Conservation (phyloP, 2,329 filamentous ascomycete genomes). For the Pyrenophora teres region DNA sequence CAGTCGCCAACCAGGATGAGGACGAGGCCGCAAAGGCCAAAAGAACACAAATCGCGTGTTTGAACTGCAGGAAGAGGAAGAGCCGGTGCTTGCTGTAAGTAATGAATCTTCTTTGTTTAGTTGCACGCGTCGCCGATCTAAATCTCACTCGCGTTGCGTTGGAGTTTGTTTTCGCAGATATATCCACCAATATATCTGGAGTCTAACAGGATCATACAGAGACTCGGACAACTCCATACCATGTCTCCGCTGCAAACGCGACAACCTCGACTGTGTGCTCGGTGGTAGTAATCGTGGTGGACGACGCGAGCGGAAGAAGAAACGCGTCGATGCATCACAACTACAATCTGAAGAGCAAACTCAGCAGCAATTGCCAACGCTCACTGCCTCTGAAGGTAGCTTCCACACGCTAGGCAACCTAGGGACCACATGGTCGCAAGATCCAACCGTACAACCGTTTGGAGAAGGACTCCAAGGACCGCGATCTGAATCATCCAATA, state of each 20-base stretch:
- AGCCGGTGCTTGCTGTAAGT: constrained; percentile 47
- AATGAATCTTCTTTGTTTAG: constrained; percentile 12
- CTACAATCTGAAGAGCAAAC: constrained; percentile 8
- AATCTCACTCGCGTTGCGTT: not conserved
- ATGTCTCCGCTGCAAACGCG: constrained; percentile 62
- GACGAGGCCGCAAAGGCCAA: constrained; percentile 28
- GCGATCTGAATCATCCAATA: constrained; percentile 38
- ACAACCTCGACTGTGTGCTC: constrained; percentile 63
- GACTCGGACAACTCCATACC: constrained; percentile 58
- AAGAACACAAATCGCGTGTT: constrained; percentile 34
- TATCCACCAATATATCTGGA: not conserved
- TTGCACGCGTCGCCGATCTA: constrained; percentile 5
- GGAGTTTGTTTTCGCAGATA: not conserved
- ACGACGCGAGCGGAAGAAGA: constrained; percentile 60
- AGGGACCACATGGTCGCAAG: constrained; percentile 45
- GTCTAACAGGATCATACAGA: constrained; percentile 25
- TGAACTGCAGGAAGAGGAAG: constrained; percentile 48
- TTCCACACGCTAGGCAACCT: constrained; percentile 46
- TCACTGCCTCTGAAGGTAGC: constrained; percentile 40
- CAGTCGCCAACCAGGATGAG: constrained; percentile 15
- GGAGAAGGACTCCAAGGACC: constrained; percentile 29
- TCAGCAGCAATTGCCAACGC: constrained; percentile 27
- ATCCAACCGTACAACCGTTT: constrained; percentile 23
- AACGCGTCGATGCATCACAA: constrained; percentile 23
- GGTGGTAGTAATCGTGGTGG: constrained; percentile 65